These are phyloP conservation scores for Xylaria polymorpha DNA, from an alignment of 2,329 filamentous ascomycete genomes.

Conservation along the genomic window DNA sequence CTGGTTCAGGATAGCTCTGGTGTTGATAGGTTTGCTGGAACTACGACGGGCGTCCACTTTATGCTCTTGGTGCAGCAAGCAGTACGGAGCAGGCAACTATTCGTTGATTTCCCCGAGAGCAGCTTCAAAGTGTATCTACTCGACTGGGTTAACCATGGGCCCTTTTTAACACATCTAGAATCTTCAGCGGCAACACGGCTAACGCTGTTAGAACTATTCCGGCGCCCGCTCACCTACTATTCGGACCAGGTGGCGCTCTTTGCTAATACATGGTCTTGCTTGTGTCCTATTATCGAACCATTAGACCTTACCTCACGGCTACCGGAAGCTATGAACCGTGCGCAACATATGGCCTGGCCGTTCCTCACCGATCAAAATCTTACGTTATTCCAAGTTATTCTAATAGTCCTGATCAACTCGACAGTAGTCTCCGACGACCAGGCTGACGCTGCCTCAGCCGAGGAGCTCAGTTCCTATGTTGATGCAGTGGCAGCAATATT, in stretches of 20 bases:
- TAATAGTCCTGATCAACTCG: neutral
- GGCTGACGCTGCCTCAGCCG: neutral
- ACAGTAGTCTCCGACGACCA: neutral
- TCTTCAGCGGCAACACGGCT: neutral
- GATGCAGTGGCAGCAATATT: constrained; percentile 1
- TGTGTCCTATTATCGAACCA: neutral
- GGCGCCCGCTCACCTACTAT: neutral
- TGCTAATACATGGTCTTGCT: no score
- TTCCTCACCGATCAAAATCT: neutral
- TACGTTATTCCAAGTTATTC: neutral
- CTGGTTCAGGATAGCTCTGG: constrained; percentile 2
- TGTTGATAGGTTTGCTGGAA: neutral
- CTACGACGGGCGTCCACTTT: neutral
- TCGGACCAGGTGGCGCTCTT: neutral
- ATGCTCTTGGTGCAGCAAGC: neutral
- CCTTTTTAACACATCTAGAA: neutral
- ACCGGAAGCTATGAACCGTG: neutral
- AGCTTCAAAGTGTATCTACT: constrained; percentile 1
- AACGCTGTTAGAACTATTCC: neutral
- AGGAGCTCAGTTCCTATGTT: neutral
- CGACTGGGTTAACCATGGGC: neutral
- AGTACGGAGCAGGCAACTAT: neutral
- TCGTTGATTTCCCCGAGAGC: neutral
- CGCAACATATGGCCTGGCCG: neutral
- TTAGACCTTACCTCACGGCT: neutral